Base-by-base conservation (phyloP, 106 monocot species). In the Narthecium ossifragum region DNA sequence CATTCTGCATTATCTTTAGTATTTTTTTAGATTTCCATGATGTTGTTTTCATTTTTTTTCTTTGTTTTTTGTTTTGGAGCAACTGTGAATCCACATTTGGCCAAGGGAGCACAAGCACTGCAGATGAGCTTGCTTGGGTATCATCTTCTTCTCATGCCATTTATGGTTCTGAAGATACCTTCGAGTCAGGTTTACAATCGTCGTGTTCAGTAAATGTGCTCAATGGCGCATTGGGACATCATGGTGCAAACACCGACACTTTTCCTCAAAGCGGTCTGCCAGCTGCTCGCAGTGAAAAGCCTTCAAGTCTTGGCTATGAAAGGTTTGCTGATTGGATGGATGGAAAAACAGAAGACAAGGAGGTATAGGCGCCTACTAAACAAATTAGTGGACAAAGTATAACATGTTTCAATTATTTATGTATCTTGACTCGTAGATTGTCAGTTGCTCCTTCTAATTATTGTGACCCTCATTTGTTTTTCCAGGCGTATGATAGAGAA, bases 101-200 rank as follows among this genome's bases (percentile, higher is more conserved):
- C 9, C 67, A 62, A 66, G 65, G 45, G 28, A 57, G 40, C 55
- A 58, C 43, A 32, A 52, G 57, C 27, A 34, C 40, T 27, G 51
- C 57, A 53, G 77, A 78, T 57, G 77, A 63, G 18, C 24, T 58
- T 1, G 48, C 61, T 46, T 77, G 69, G 73, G 52, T 77, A 27
- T 70, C 77, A 57, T 47, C 62, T 52, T 70, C 52, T 6, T 53
- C 66, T 60, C 25, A 57, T 65, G 63, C 33, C 18, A 24, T 57
- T 55, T 72, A 68, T 60, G 50, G 49, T 46, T 54, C 68, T 59
- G 81, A 68, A 33, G 68, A 63, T 77, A 31, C 65, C 52, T 66
- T 55, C 26, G 59, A 33, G 17, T 48, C 34, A 39, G 63, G 57
- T 15, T 61, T 63, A 15, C 61, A 51, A 22, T 51, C 61, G 52